Percentiles rank a stretch among this genome's conserved stretches.
These are phyloP conservation scores for Fusarium sp. DNA, from an alignment of 2,329 filamentous ascomycete species.

Conservation along the genomic window DNA sequence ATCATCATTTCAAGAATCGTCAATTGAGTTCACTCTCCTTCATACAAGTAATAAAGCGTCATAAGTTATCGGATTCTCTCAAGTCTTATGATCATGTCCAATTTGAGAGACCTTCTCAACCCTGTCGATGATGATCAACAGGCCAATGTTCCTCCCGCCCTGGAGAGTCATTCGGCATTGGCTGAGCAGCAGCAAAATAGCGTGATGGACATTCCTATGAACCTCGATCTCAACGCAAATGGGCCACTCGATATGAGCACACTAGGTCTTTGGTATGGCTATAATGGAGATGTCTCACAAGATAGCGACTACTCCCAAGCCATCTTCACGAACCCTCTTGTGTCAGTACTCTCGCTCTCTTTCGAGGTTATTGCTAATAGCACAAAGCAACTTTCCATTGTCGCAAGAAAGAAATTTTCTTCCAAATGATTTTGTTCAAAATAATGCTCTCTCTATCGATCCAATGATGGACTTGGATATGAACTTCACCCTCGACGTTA, in stretches of 20 bases:
- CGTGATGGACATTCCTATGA: accelerated
- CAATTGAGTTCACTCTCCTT: neutral
- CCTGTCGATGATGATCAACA: neutral
- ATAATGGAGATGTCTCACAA: neutral
- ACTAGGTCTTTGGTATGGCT: neutral
- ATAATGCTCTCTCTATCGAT: neutral
- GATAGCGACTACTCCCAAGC: neutral
- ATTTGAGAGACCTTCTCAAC: neutral
- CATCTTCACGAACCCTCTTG: neutral
- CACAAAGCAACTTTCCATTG: neutral
- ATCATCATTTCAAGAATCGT: neutral
- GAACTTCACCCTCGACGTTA: neutral
- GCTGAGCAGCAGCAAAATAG: neutral
- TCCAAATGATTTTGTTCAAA: neutral
- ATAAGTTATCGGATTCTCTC: neutral
- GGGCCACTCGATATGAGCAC: accelerated
- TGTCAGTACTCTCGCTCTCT: neutral
- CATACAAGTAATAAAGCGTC: neutral
- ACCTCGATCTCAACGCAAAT: accelerated
- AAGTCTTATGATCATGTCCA: neutral
- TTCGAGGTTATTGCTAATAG: neutral
- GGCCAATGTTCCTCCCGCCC: accelerated
- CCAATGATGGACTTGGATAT: neutral
- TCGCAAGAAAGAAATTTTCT: neutral
- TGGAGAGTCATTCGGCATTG: accelerated